These are phyloP conservation scores for Alternaria ethzedia DNA, from an alignment of 2,329 filamentous ascomycete species.

Conservation along the genomic window DNA sequence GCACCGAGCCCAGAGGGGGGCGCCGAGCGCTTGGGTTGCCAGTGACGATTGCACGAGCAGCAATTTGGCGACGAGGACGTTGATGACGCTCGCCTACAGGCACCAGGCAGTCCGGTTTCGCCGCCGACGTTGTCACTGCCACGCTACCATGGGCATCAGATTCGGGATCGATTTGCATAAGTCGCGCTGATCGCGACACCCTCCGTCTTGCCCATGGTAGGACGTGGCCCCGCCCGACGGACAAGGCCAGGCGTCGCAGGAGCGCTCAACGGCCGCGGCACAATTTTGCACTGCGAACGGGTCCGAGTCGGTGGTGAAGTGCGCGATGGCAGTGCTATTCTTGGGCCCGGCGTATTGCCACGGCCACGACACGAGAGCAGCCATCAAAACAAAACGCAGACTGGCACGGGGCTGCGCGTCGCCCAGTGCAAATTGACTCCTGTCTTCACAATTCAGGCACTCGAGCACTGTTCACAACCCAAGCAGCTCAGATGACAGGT, in stretches of 20 bases:
- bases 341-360: constrained; percentile 1
- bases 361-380: constrained; percentile 2
- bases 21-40: constrained; percentile 26
- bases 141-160: constrained; percentile 21
- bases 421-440: constrained; percentile 9
- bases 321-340: constrained; percentile 2
- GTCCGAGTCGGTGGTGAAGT: constrained; percentile 11
- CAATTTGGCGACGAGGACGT: constrained; percentile 7
- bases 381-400: constrained; percentile 4
- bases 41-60: constrained; percentile 29
- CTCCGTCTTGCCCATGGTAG: constrained; percentile 18
- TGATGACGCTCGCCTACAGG: constrained; percentile 26
- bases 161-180: constrained; percentile 21
- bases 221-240: constrained; percentile 14
- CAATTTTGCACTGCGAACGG: constrained; percentile 27
- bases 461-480: constrained; percentile 2
- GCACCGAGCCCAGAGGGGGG: constrained; percentile 20
- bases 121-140: constrained; percentile 23
- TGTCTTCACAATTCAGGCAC: constrained; percentile 21
- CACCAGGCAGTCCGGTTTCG: constrained; percentile 12
- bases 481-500: constrained; percentile 7
- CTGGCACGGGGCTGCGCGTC: neutral
- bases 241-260: constrained; percentile 20
- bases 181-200: constrained; percentile 20
- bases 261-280: constrained; percentile 30